These are phyloP conservation scores for Penicillium capsulatum DNA, from an alignment of 2,329 filamentous ascomycete genomes.

Conservation along the genomic window DNA sequence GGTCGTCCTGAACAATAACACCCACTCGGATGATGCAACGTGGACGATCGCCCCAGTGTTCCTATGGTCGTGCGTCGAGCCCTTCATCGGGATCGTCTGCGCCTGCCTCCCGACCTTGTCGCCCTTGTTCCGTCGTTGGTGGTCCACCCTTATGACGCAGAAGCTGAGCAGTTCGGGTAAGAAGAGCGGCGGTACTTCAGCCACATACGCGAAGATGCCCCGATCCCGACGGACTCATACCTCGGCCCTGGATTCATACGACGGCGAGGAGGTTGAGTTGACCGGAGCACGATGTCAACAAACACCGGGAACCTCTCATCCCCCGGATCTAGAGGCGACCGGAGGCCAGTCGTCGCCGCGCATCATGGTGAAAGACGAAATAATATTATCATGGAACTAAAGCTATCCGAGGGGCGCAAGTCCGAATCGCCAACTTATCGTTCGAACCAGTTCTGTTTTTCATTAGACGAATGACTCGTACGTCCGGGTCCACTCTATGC, in stretches of 20 bases:
- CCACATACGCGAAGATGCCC: not conserved
- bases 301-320: not conserved
- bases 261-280: conserved; percentile 5
- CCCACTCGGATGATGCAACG: not conserved
- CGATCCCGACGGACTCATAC: not conserved
- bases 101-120: conserved; percentile 9
- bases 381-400: not conserved
- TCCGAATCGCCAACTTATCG: no score
- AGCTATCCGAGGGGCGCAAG: no score
- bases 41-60: conserved; percentile 10
- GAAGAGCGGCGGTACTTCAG: conserved; percentile 1
- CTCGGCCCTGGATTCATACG: not conserved
- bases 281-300: not conserved
- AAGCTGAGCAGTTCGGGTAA: not conserved
- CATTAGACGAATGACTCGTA: no score
- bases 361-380: not conserved
- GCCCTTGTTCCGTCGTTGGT: conserved; percentile 8
- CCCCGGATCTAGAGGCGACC: not conserved
- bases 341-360: no score
- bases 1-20: conserved; percentile 3
- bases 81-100: conserved; percentile 8
- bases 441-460: no score
- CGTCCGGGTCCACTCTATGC: no score
- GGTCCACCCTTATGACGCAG: not conserved
- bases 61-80: conserved; percentile 10